A percentile compares a stretch with the other conserved stretches of the same genome.
phyloP scores from a whole-genome alignment of 2,329 filamentous ascomycete species.

The Sphaerulina vaccinii region DNA sequence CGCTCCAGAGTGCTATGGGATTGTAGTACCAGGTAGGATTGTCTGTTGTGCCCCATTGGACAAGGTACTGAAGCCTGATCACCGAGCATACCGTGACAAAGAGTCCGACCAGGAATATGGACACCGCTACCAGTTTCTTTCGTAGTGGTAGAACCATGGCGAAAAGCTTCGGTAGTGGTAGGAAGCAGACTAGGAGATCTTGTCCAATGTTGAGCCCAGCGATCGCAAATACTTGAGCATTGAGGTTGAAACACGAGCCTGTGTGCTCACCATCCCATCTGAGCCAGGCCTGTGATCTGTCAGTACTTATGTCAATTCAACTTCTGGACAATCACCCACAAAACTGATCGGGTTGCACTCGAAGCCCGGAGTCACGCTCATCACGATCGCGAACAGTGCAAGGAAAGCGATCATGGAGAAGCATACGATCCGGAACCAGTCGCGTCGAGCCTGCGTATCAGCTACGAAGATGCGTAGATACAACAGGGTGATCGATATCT shows the following conservation, averaged over 20 bases:
- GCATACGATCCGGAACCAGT: slow-evolving; percentile 11
- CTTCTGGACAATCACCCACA: not conserved
- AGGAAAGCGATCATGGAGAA: slow-evolving; percentile 6
- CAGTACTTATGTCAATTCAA: not conserved
- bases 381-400: slow-evolving; percentile 2
- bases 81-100: slow-evolving; percentile 26
- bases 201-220: slow-evolving; percentile 16
- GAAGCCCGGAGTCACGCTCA: slow-evolving; percentile 14
- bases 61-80: slow-evolving; percentile 15
- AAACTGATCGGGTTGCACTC: slow-evolving; percentile 17
- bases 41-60: slow-evolving; percentile 7
- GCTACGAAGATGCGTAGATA: slow-evolving; percentile 14
- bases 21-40: slow-evolving; percentile 25
- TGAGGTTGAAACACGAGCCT: slow-evolving; percentile 7
- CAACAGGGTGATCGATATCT: slow-evolving; percentile 10
- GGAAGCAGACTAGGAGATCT: slow-evolving; percentile 16
- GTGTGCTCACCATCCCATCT: slow-evolving; percentile 14
- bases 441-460: not conserved
- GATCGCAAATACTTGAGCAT: slow-evolving; percentile 10
- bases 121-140: slow-evolving; percentile 10
- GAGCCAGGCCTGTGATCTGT: slow-evolving; percentile 7
- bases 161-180: slow-evolving; percentile 16
- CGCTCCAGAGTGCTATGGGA: slow-evolving; percentile 20
- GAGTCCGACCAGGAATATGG: slow-evolving; percentile 20
- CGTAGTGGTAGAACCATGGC: slow-evolving; percentile 1